Evolutionary conservation across 805 yeast genomes (phyloP).

Genomic region (Myxozyma vanderwaltii): DNA sequence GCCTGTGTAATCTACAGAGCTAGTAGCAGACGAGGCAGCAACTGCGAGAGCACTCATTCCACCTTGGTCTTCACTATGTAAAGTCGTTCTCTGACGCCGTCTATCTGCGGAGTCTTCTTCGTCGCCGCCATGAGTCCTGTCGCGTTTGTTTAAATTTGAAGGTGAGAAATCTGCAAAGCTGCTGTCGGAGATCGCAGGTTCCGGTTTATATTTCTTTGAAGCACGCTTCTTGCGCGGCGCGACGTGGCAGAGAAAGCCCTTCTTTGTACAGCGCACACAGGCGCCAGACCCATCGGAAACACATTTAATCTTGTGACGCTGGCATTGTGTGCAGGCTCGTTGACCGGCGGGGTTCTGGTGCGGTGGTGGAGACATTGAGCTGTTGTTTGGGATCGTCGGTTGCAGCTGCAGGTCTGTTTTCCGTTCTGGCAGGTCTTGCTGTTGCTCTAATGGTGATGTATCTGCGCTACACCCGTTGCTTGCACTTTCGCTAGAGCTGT

Average conservation of each 20-base stretch:
- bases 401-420: not conserved
- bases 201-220: slow-evolving; percentile 10
- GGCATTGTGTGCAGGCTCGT: slow-evolving; percentile 32
- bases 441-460: not conserved
- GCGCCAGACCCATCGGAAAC: slow-evolving; percentile 20
- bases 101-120: not conserved
- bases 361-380: not conserved
- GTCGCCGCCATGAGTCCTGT: not conserved
- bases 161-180: not conserved
- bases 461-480: not conserved
- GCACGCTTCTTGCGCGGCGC: slow-evolving; percentile 30
- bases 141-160: not conserved
- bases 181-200: not conserved
- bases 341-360: slow-evolving; percentile 6
- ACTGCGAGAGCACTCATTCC: not conserved
- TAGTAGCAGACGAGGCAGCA: slow-evolving; percentile 1
- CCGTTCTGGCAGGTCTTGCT: not conserved
- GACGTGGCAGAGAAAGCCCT: slow-evolving; percentile 25
- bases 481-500: not conserved
- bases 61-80: not conserved
- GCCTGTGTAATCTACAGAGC: not conserved
- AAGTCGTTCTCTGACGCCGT: not conserved
- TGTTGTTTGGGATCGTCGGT: not conserved
- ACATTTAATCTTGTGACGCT: slow-evolving; percentile 30
- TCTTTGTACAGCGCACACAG: slow-evolving; percentile 27